phyloP scores from a whole-genome alignment of 2,329 filamentous ascomycete genomes.

The Diaporthe batatas region DNA sequence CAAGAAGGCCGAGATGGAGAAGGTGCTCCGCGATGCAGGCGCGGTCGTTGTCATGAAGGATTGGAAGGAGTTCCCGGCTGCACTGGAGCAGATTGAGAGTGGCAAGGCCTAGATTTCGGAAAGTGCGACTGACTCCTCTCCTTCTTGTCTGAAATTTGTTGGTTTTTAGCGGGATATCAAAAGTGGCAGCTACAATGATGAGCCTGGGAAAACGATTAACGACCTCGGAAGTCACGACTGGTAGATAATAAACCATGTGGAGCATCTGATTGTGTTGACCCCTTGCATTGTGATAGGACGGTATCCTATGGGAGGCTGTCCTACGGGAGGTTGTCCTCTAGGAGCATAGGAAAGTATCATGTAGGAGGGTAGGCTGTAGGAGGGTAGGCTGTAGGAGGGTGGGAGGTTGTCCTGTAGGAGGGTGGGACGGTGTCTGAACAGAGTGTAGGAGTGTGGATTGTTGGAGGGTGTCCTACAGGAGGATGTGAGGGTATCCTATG shows the following conservation, averaged over 20 bases:
- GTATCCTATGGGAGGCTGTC: too few relatives aligned
- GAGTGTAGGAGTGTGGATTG: too few relatives aligned
- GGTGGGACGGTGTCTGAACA: too few relatives aligned
- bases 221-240: background rate
- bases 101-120: constrained; percentile 37
- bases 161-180: constrained; percentile 36
- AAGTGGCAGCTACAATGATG: constrained; percentile 13
- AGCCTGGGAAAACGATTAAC: background rate
- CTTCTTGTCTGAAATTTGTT: constrained; percentile 24
- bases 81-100: constrained; percentile 61
- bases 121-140: background rate
- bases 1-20: constrained; percentile 75
- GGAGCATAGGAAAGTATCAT: too few relatives aligned
- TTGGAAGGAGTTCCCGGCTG: constrained; percentile 68
- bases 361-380: too few relatives aligned
- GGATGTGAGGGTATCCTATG: too few relatives aligned
- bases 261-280: background rate
- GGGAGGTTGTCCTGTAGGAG: too few relatives aligned
- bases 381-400: too few relatives aligned
- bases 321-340: too few relatives aligned
- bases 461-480: too few relatives aligned
- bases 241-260: background rate
- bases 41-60: constrained; percentile 72
- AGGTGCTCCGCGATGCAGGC: constrained; percentile 71
- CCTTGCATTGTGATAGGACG: too few relatives aligned